Evolutionary conservation across 2,329 filamentous ascomycete genomes (phyloP).

Genomic region (Pseudodiploospora longispora): DNA sequence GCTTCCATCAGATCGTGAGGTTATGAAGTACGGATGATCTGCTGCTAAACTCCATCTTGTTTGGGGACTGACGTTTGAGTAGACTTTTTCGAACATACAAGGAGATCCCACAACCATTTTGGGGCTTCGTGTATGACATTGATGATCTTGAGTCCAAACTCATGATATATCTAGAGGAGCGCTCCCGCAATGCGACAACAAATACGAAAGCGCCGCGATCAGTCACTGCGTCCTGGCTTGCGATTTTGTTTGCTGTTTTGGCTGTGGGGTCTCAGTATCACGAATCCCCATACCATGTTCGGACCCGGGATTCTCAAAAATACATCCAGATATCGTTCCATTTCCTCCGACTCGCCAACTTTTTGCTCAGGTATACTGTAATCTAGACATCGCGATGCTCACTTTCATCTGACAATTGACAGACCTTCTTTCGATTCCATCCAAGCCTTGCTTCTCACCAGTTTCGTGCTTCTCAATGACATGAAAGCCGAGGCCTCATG

Average conservation of each 20-base stretch:
- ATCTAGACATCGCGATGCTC: not conserved
- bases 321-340: conserved; percentile 59
- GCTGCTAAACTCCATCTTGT: not conserved
- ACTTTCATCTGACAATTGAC: not conserved
- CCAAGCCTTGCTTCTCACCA: conserved; percentile 53
- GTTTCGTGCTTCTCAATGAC: conserved; percentile 57
- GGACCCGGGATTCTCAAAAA: conserved; percentile 50
- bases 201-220: conserved; percentile 37
- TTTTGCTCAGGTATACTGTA: conserved; percentile 43
- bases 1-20: conserved; percentile 56
- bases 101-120: conserved; percentile 59
- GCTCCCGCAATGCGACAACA: conserved; percentile 46
- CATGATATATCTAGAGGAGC: conserved; percentile 58
- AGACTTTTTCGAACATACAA: conserved; percentile 60
- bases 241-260: conserved; percentile 56
- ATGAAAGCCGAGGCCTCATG: conserved; percentile 64
- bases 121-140: conserved; percentile 60
- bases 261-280: conserved; percentile 60
- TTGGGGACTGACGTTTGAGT: conserved; percentile 1
- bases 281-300: conserved; percentile 54
- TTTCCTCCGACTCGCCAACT: conserved; percentile 56
- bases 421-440: conserved; percentile 59
- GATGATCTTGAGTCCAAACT: conserved; percentile 57
- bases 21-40: conserved; percentile 50
- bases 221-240: conserved; percentile 57